Conservation (phyloP, 768 basidiomycete species). For the Macrolepiota dolichaula region DNA sequence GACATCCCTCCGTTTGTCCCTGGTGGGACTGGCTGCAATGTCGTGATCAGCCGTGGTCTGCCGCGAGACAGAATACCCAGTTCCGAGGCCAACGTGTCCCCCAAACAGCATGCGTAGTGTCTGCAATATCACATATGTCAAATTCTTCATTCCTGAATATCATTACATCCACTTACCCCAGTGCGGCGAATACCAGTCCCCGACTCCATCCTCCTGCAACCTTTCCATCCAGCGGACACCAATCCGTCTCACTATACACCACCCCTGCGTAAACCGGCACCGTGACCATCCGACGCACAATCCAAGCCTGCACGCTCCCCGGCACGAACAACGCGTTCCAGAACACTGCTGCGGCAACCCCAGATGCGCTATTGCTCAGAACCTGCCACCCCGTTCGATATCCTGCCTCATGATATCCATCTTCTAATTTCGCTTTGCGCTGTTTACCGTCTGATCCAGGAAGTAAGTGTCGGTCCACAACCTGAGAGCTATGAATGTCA, state of each 20-base stretch:
- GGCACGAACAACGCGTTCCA: constrained; percentile 65
- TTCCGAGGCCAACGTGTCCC: constrained; percentile 92
- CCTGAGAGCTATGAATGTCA: neutral
- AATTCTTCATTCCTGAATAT: neutral
- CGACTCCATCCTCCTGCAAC: constrained; percentile 55
- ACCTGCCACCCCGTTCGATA: constrained; percentile 81
- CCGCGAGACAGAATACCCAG: constrained; percentile 79
- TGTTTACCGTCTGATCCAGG: constrained; percentile 59
- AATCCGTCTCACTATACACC: constrained; percentile 37
- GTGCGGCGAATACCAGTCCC: constrained; percentile 53
- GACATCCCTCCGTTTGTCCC: constrained; percentile 93
- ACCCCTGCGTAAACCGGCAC: constrained; percentile 20
- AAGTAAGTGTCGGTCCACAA: neutral
- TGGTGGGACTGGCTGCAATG: constrained; percentile 67
- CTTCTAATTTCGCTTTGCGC: constrained; percentile 72
- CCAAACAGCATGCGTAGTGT: constrained; percentile 86
- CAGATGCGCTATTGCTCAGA: constrained; percentile 73
- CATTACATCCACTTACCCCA: constrained; percentile 49
- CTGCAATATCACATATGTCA: constrained; percentile 31
- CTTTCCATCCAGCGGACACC: constrained; percentile 59
- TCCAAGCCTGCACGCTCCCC: constrained; percentile 32
- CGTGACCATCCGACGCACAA: constrained; percentile 19
- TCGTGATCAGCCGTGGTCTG: constrained; percentile 77
- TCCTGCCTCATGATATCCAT: constrained; percentile 69
- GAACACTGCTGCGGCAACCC: constrained; percentile 49